Conservation (phyloP, 805 yeast genomes). For the Spathaspora gorwiae region DNA sequence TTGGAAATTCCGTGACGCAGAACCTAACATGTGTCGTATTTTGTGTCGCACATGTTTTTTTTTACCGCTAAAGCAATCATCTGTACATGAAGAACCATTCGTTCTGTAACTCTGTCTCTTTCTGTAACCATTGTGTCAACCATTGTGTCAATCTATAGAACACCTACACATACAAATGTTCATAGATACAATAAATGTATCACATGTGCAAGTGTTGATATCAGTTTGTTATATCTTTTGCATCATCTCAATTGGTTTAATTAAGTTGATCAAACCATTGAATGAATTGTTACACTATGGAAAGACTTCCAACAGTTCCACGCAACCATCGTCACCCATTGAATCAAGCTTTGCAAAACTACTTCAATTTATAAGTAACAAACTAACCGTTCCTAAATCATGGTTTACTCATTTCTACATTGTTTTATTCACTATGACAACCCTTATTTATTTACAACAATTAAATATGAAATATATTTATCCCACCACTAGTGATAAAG, state of each 20-base stretch:
- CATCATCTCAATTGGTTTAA: conserved; percentile 9
- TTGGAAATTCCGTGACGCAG: too few species aligned
- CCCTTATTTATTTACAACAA: neutral
- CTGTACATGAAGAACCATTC: too few species aligned
- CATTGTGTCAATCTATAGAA: too few species aligned
- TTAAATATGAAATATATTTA: neutral
- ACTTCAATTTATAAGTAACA: conserved; percentile 10
- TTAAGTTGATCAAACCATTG: conserved; percentile 13
- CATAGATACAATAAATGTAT: too few species aligned
- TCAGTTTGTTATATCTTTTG: neutral
- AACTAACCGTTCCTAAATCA: conserved; percentile 53
- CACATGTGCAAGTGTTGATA: neutral
- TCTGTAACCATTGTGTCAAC: too few species aligned
- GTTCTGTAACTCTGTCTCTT: too few species aligned
- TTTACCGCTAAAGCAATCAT: too few species aligned
- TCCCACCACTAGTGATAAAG: neutral
- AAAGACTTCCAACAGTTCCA: conserved; percentile 7
- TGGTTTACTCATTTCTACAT: conserved; percentile 64
- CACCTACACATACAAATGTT: too few species aligned
- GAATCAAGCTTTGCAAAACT: neutral
- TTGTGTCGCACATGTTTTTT: too few species aligned
- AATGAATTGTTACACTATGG: conserved; percentile 20
- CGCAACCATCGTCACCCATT: neutral
- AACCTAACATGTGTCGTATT: too few species aligned
- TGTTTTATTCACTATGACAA: conserved; percentile 26